These are phyloP conservation scores for Amphibolis antarctica DNA, from an alignment of 106 monocot genomes.

Conservation along the genomic window DNA sequence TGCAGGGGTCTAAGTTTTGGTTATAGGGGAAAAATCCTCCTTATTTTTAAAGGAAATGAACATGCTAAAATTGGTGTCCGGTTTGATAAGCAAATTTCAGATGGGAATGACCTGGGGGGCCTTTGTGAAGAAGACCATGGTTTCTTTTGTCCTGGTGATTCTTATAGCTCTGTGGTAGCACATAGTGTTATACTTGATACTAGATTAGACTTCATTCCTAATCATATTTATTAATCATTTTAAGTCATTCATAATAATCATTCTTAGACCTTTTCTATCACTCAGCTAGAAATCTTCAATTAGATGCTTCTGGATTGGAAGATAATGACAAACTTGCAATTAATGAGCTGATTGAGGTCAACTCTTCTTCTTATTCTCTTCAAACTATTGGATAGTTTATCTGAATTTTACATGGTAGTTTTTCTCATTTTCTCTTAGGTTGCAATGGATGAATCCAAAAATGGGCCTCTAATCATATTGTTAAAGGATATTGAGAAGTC, in stretches of 20 bases:
- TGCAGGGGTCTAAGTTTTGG: slow-evolving; percentile 84
- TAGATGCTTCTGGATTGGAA: slow-evolving; percentile 59
- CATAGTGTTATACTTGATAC: not conserved
- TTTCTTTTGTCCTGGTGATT: slow-evolving; percentile 75
- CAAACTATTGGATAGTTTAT: not conserved
- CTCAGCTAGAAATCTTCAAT: slow-evolving; percentile 59
- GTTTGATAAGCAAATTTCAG: slow-evolving; percentile 79
- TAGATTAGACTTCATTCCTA: not conserved
- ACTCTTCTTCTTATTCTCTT: slow-evolving; percentile 3
- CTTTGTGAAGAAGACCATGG: slow-evolving; percentile 96
- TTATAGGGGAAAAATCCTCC: slow-evolving; percentile 76
- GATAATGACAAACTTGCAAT: slow-evolving; percentile 74
- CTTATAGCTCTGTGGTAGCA: not conserved
- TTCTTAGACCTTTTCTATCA: not conserved
- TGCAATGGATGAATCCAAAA: slow-evolving; percentile 66
- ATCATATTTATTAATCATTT: not conserved
- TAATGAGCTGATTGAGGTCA: slow-evolving; percentile 72
- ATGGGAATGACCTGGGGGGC: slow-evolving; percentile 93
- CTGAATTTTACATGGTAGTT: not conserved
- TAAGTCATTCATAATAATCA: not conserved
- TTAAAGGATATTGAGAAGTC: slow-evolving; percentile 90
- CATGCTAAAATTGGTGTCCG: slow-evolving; percentile 89
- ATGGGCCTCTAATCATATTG: slow-evolving; percentile 65
- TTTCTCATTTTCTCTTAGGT: slow-evolving; percentile 33
- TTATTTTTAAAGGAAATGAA: slow-evolving; percentile 81